These are phyloP conservation scores for Aspergillus coremiiformis DNA, from an alignment of 495 filamentous ascomycete species.

Conservation along the genomic window DNA sequence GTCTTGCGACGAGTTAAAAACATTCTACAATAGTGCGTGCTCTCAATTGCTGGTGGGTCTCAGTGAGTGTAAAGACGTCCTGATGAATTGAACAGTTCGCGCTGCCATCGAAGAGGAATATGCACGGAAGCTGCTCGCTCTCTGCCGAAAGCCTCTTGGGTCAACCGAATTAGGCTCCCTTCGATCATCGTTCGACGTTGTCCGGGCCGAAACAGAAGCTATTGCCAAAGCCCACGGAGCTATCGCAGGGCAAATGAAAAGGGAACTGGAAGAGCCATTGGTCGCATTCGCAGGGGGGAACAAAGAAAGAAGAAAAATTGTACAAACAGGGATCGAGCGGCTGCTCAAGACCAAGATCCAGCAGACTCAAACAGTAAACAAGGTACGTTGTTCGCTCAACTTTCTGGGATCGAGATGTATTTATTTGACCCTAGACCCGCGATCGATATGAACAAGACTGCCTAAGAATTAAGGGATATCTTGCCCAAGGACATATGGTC, in stretches of 20 bases:
- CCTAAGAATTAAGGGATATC: slow-evolving; percentile 94
- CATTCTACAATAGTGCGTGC: slow-evolving; percentile 72
- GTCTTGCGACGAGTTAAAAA: slow-evolving; percentile 88
- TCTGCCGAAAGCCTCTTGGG: slow-evolving; percentile 83
- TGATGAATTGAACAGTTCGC: slow-evolving; percentile 52
- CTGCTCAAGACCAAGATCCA: slow-evolving; percentile 85
- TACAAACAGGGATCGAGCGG: slow-evolving; percentile 88
- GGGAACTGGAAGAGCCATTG: slow-evolving; percentile 91
- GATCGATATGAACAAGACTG: slow-evolving; percentile 97
- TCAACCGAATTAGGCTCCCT: slow-evolving; percentile 84
- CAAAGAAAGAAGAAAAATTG: slow-evolving; percentile 93
- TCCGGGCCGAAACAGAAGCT: slow-evolving; percentile 86
- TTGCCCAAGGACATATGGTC: slow-evolving; percentile 99
- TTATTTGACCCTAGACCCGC: slow-evolving; percentile 55
- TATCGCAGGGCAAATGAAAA: slow-evolving; percentile 91
- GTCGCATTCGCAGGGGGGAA: slow-evolving; percentile 85
- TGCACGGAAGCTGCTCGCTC: slow-evolving; percentile 77
- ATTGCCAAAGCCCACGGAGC: slow-evolving; percentile 89
- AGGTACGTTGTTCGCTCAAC: slow-evolving; percentile 43
- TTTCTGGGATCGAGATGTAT: background rate
- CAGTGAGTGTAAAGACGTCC: background rate
- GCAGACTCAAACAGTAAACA: slow-evolving; percentile 86
- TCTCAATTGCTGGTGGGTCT: background rate
- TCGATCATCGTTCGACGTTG: slow-evolving; percentile 70
- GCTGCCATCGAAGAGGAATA: slow-evolving; percentile 97